Percentiles rank a stretch among this genome's conserved stretches.
Evolutionary conservation across 768 basidiomycete genomes (phyloP).

Genomic region (Russula compacta): DNA sequence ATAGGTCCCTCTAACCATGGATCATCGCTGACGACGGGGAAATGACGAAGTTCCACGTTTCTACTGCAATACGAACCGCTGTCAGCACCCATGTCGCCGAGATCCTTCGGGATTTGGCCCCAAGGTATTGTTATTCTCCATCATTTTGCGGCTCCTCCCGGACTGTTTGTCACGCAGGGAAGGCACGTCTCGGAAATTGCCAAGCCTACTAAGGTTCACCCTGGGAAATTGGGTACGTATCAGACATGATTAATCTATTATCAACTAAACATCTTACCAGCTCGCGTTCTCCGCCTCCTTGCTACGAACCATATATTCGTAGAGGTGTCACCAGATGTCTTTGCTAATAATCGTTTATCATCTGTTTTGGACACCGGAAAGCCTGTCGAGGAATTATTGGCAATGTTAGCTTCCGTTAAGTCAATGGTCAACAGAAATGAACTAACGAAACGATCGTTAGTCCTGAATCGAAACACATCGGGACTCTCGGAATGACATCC

Average conservation of each 20-base stretch:
- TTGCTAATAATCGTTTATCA: conserved; percentile 25
- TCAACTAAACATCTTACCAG: neutral
- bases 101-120: conserved; percentile 15
- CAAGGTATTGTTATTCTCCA: neutral
- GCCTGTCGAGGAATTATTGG: conserved; percentile 17
- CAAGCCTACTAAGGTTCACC: conserved; percentile 22
- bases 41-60: neutral
- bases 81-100: conserved; percentile 3
- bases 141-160: too few relatives aligned
- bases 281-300: conserved; percentile 25
- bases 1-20: neutral
- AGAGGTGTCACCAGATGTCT: conserved; percentile 24
- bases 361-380: conserved; percentile 24
- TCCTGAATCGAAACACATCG: conserved; percentile 20
- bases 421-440: too few relatives aligned
- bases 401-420: neutral
- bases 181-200: conserved; percentile 31
- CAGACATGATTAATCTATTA: too few relatives aligned
- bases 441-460: neutral
- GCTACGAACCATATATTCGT: conserved; percentile 26
- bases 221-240: conserved; percentile 29
- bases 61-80: neutral
- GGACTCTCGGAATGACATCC: conserved; percentile 19
- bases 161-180: conserved; percentile 4
- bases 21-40: neutral